phyloP scores from a whole-genome alignment of 2,329 filamentous ascomycete genomes.

The Monosporascus sp. region DNA sequence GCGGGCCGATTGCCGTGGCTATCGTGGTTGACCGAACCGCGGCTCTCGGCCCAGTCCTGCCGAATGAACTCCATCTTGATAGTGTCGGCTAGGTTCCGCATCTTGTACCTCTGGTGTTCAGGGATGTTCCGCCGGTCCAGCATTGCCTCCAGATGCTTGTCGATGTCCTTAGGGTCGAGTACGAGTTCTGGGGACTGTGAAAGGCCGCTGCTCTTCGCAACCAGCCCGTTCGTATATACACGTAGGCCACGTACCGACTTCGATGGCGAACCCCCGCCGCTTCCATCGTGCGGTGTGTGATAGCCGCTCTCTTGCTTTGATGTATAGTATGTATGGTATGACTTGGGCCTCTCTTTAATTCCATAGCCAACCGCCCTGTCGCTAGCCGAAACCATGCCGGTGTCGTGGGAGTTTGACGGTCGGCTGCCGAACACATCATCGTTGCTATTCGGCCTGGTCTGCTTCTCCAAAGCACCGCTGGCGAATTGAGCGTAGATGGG shows the following conservation, averaged over 20 bases:
- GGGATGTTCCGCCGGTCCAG: slow-evolving; percentile 89
- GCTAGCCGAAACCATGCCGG: slow-evolving; percentile 11
- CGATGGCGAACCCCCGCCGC: slow-evolving; percentile 21
- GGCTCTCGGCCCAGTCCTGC: slow-evolving; percentile 73
- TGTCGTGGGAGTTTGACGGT: background rate
- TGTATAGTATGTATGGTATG: slow-evolving; percentile 38
- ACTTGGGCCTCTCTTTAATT: slow-evolving; percentile 44
- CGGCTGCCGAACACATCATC: slow-evolving; percentile 5
- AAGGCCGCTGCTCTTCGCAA: slow-evolving; percentile 33
- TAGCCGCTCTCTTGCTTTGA: slow-evolving; percentile 14
- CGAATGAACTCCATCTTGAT: slow-evolving; percentile 96
- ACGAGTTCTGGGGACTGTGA: slow-evolving; percentile 43
- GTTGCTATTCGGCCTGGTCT: slow-evolving; percentile 8
- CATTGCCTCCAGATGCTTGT: slow-evolving; percentile 55
- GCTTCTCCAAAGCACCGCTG: slow-evolving; percentile 29
- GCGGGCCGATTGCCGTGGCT: slow-evolving; percentile 25
- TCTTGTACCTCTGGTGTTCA: slow-evolving; percentile 88
- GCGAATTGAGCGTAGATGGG: slow-evolving; percentile 80
- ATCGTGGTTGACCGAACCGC: slow-evolving; percentile 40
- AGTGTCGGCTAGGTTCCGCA: slow-evolving; percentile 80
- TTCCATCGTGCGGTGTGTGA: slow-evolving; percentile 13
- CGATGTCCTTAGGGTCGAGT: slow-evolving; percentile 51
- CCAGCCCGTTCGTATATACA: slow-evolving; percentile 33
- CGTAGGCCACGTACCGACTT: slow-evolving; percentile 38
- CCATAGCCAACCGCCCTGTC: slow-evolving; percentile 13